Evolutionary conservation across 805 yeast genomes (phyloP).

Genomic region (Hyphopichia homilentoma): DNA sequence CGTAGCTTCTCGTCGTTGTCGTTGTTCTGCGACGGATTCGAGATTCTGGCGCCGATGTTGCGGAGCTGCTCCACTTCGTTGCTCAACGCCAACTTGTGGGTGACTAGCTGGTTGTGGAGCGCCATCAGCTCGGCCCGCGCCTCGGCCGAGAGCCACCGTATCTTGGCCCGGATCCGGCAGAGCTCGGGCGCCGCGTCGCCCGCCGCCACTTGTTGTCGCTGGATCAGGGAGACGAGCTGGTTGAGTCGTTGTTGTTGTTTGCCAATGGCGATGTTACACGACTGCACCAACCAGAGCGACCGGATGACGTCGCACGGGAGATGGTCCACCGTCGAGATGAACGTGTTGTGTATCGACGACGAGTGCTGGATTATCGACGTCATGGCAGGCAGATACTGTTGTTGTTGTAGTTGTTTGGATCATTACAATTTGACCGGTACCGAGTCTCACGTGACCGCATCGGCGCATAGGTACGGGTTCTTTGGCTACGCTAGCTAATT

Average conservation of each 20-base stretch:
- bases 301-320: slow-evolving; percentile 42
- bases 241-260: slow-evolving; percentile 17
- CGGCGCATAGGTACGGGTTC: too few relatives aligned
- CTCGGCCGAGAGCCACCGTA: slow-evolving; percentile 13
- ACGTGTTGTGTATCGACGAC: slow-evolving; percentile 31
- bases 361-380: slow-evolving; percentile 18
- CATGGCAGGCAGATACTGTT: too few relatives aligned
- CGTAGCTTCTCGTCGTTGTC: slow-evolving; percentile 19
- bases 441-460: too few relatives aligned
- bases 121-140: slow-evolving; percentile 24
- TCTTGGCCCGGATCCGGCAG: slow-evolving; percentile 6
- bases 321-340: slow-evolving; percentile 41
- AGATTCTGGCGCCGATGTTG: slow-evolving; percentile 5
- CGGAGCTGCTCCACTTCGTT: slow-evolving; percentile 25
- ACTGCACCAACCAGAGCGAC: slow-evolving; percentile 40
- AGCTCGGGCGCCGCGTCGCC: slow-evolving; percentile 5
- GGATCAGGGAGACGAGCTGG: slow-evolving; percentile 10
- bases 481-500: too few relatives aligned
- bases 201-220: slow-evolving; percentile 2
- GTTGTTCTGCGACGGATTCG: slow-evolving; percentile 6
- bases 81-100: slow-evolving; percentile 22
- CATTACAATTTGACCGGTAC: too few relatives aligned
- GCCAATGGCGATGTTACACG: slow-evolving; percentile 27
- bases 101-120: slow-evolving; percentile 25
- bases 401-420: too few relatives aligned